Percentiles rank a stretch among this genome's conserved stretches.
phyloP scores from a whole-genome alignment of 192 early-diverging fungal genomes.

The Chytriomyces sp. region DNA sequence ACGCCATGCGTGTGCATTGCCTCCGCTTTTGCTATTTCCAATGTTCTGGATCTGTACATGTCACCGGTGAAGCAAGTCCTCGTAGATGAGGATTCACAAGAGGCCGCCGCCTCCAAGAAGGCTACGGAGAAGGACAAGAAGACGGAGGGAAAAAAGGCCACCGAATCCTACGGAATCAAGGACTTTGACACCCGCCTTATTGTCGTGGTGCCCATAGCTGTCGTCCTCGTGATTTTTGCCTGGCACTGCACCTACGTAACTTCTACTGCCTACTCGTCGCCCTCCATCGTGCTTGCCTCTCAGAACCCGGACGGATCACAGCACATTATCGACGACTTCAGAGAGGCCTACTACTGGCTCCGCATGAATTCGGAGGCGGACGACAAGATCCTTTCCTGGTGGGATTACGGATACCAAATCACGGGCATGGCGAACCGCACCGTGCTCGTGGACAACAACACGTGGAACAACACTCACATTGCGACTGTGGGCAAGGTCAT shows the following conservation, averaged over 20 bases:
- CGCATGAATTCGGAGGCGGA: conserved; percentile 92
- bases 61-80: conserved; percentile 35
- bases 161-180: conserved; percentile 11
- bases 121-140: background rate
- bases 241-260: conserved; percentile 99
- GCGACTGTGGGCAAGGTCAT: conserved; percentile 96
- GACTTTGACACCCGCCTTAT: conserved; percentile 24
- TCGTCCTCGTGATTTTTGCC: conserved; percentile 84
- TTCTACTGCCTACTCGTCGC: conserved; percentile 96
- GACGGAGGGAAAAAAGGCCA: background rate
- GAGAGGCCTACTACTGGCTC: conserved; percentile 99
- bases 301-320: conserved; percentile 85
- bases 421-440: conserved; percentile 98
- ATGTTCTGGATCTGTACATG: conserved; percentile 84
- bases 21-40: conserved; percentile 87
- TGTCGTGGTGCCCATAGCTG: conserved; percentile 61
- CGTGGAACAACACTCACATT: conserved; percentile 99
- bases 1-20: conserved; percentile 97
- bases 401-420: conserved; percentile 99
- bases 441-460: conserved; percentile 99
- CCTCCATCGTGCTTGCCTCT: conserved; percentile 96
- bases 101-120: conserved; percentile 18
- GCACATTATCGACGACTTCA: conserved; percentile 98
- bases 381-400: conserved; percentile 98
- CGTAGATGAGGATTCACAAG: conserved; percentile 9